Evolutionary conservation across 306 rosid genomes (phyloP).

Genomic region (Acmispon strigosus): DNA sequence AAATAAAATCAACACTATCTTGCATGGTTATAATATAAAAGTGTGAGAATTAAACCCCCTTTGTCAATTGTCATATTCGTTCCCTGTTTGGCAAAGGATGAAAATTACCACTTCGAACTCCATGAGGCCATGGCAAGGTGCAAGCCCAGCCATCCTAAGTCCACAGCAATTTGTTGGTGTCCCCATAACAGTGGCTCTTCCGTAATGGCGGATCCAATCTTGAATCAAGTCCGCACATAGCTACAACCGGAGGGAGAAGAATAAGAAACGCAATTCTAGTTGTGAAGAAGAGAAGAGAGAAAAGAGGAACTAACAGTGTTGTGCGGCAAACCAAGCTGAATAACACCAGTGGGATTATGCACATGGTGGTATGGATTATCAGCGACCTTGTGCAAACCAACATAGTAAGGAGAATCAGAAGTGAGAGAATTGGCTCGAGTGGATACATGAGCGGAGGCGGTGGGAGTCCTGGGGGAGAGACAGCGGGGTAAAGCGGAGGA

Average conservation of each 20-base stretch:
- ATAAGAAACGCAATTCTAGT: not conserved
- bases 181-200: slow-evolving; percentile 40
- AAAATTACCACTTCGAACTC: slow-evolving; percentile 24
- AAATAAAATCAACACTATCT: too few species aligned
- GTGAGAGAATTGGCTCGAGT: slow-evolving; percentile 43
- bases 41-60: too few species aligned
- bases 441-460: slow-evolving; percentile 46
- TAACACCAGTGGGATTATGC: slow-evolving; percentile 59
- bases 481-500: slow-evolving; percentile 39
- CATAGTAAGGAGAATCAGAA: slow-evolving; percentile 32
- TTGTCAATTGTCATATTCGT: too few species aligned
- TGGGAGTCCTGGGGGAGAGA: slow-evolving; percentile 32
- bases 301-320: slow-evolving; percentile 50
- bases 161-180: slow-evolving; percentile 4
- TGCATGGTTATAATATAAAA: too few species aligned
- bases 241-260: slow-evolving; percentile 21
- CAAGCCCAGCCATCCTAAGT: slow-evolving; percentile 6
- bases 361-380: slow-evolving; percentile 58
- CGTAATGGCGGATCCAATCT: slow-evolving; percentile 59
- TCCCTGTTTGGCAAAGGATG: too few species aligned
- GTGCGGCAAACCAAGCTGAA: slow-evolving; percentile 63
- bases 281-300: not conserved
- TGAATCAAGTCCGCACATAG: slow-evolving; percentile 57
- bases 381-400: slow-evolving; percentile 41
- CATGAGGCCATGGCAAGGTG: slow-evolving; percentile 27